A percentile compares a stretch with the other conserved stretches of the same genome.
Conservation (phyloP, 75 land plant genomes). For the Pinus tabuliformis region DNA sequence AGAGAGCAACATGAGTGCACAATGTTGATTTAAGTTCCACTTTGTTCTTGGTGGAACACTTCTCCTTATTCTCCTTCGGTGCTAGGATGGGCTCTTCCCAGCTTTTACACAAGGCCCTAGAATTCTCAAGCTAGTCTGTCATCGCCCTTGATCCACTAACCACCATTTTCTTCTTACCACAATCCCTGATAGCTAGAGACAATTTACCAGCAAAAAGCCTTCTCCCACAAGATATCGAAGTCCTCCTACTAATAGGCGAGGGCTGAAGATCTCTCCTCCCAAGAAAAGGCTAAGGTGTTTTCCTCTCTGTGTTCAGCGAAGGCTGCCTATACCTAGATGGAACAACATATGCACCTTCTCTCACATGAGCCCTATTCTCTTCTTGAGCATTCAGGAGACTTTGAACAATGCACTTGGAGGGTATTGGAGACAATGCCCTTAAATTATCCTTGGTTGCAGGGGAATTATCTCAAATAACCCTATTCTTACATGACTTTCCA, state of each 20-base stretch:
- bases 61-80: slow-evolving; percentile 32
- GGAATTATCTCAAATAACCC: slow-evolving; percentile 15
- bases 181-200: neutral
- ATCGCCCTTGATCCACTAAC: slow-evolving; percentile 53
- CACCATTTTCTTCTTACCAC: slow-evolving; percentile 8
- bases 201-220: too few relatives aligned
- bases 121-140: slow-evolving; percentile 31
- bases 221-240: slow-evolving; percentile 54
- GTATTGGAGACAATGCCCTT: too few relatives aligned
- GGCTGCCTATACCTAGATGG: too few relatives aligned
- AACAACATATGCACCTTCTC: too few relatives aligned
- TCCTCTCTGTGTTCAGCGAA: too few relatives aligned
- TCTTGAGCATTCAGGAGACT: too few relatives aligned
- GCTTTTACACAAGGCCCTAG: slow-evolving; percentile 45
- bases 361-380: too few relatives aligned
- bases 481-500: slow-evolving; percentile 15
- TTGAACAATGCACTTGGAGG: too few relatives aligned
- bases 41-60: slow-evolving; percentile 27
- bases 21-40: slow-evolving; percentile 40
- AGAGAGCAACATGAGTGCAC: slow-evolving; percentile 45
- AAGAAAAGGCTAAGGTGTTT: too few relatives aligned
- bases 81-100: slow-evolving; percentile 58
- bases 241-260: slow-evolving; percentile 11
- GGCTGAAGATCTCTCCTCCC: too few relatives aligned
- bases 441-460: too few relatives aligned